Conservation (phyloP, 345 rosid genomes). For the Adansonia digitata region DNA sequence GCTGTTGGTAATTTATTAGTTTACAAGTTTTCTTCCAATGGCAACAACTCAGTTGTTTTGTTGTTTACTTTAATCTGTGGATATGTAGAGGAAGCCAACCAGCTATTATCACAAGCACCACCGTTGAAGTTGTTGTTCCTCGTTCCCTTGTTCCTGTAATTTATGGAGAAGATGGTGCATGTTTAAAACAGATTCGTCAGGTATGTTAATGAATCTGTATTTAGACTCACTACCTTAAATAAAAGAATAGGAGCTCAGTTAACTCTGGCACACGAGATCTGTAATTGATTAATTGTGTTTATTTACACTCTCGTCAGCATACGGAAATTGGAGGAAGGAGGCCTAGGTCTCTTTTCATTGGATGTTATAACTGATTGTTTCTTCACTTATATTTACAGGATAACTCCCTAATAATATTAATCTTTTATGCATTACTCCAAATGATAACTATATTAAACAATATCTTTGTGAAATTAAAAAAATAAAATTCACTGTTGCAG, state of each 20-base stretch:
- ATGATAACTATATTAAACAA: not conserved
- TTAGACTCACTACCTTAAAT: not conserved
- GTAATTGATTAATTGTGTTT: not conserved
- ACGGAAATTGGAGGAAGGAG: not conserved
- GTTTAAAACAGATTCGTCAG: constrained; percentile 67
- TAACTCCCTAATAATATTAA: not conserved
- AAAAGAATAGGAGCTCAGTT: not conserved
- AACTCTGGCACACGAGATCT: not conserved
- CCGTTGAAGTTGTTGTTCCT: constrained; percentile 75
- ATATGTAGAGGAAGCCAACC: constrained; percentile 39
- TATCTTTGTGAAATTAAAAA: too few species aligned
- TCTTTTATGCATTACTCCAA: not conserved
- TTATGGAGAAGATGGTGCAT: constrained; percentile 69
- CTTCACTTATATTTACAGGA: not conserved
- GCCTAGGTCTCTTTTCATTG: not conserved
- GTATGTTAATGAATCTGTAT: constrained; percentile 23
- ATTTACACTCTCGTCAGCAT: not conserved
- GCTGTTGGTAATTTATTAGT: not conserved
- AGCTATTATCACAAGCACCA: constrained; percentile 61
- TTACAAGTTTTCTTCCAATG: constrained; percentile 2
- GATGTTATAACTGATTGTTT: not conserved
- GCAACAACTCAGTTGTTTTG: not conserved
- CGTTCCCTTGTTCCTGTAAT: constrained; percentile 57
- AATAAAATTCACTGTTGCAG: too few species aligned
- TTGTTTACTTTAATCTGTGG: not conserved